Conservation (phyloP, 148 eudicot genomes). For the Limonium bicolor region DNA sequence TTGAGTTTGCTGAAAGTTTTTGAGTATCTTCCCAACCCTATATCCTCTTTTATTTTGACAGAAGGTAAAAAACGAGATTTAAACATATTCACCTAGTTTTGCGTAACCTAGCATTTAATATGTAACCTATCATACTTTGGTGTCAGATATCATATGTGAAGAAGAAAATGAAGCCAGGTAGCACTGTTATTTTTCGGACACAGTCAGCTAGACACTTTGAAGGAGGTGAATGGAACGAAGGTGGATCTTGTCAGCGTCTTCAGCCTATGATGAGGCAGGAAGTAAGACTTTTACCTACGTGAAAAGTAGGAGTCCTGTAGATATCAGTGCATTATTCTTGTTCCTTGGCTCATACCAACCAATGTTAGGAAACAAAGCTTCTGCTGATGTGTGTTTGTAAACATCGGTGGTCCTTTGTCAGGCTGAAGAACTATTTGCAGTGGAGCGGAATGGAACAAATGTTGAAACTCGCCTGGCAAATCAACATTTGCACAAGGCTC, state of each 20-base stretch:
- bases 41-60: too few species aligned
- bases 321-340: background rate
- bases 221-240: constrained; percentile 96
- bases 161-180: constrained; percentile 30
- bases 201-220: constrained; percentile 97
- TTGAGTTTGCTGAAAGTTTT: background rate
- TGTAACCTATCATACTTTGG: background rate
- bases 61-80: too few species aligned
- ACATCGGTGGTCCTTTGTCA: constrained; percentile 6
- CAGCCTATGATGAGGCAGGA: constrained; percentile 44
- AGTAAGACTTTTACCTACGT: constrained; percentile 32
- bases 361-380: too few species aligned
- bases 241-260: constrained; percentile 70
- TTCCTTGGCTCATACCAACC: background rate
- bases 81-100: background rate
- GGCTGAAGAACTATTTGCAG: constrained; percentile 57
- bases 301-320: background rate
- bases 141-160: constrained; percentile 49
- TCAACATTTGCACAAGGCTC: constrained; percentile 44
- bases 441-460: constrained; percentile 69
- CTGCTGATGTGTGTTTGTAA: background rate
- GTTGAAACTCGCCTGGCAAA: constrained; percentile 77
- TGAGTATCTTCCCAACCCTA: background rate
- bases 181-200: constrained; percentile 51
- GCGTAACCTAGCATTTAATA: background rate